A percentile compares a stretch with the other conserved stretches of the same genome.
Conservation (phyloP, 345 rosid species). For the Populus deltoides region DNA sequence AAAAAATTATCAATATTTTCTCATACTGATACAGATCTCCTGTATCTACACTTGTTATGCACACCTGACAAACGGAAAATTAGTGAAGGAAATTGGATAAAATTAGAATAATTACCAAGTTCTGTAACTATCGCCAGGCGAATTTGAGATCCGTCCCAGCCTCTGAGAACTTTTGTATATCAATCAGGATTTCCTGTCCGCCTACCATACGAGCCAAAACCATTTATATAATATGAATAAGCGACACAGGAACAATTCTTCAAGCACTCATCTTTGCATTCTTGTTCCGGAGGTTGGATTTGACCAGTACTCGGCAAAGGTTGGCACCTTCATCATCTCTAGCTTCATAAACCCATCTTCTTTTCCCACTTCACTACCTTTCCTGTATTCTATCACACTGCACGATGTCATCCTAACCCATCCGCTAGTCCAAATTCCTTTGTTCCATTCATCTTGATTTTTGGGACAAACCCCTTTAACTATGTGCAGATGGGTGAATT, state of each 20-base stretch:
- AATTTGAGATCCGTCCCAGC: constrained; percentile 16
- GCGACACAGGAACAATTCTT: constrained; percentile 34
- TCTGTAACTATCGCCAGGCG: constrained; percentile 14
- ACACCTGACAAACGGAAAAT: too few species aligned
- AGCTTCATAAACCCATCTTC: constrained; percentile 23
- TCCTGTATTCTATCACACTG: constrained; percentile 13
- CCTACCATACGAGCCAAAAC: neutral
- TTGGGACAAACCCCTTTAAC: constrained; percentile 6
- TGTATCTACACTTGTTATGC: neutral
- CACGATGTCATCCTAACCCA: constrained; percentile 19
- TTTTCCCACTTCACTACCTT: constrained; percentile 6
- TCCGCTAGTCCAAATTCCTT: constrained; percentile 32
- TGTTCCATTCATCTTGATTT: constrained; percentile 23
- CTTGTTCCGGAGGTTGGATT: constrained; percentile 5
- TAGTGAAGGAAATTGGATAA: neutral
- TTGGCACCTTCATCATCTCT: constrained; percentile 16
- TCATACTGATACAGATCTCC: neutral
- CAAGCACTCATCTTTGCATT: constrained; percentile 39
- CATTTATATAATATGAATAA: constrained; percentile 13
- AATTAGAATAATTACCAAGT: neutral
- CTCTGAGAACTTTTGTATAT: constrained; percentile 8
- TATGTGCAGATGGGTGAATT: constrained; percentile 18
- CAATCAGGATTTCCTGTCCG: constrained; percentile 9
- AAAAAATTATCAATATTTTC: too few species aligned
- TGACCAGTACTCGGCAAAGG: constrained; percentile 11